Evolutionary conservation across 176 grass and related monocot genomes (phyloP).

Genomic region (Triticum aestivum): DNA sequence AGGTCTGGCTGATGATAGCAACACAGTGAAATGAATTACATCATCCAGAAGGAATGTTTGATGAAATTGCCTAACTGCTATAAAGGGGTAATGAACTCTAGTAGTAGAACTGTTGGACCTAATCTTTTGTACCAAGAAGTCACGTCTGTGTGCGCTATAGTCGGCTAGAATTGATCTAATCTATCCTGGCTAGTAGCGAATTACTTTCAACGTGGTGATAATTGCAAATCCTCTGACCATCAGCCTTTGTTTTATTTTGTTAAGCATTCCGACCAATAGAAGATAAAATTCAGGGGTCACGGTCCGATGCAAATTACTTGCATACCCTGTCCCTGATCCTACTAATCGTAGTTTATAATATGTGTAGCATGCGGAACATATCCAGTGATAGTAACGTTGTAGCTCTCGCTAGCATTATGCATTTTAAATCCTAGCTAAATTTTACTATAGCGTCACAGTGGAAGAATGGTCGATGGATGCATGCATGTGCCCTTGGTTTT

Average conservation of each 20-base stretch:
- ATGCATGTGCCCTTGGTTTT: too few species aligned
- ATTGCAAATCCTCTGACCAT: not conserved
- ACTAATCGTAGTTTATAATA: not conserved
- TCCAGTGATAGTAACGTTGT: not conserved
- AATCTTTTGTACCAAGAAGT: slow-evolving; percentile 48
- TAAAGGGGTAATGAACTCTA: slow-evolving; percentile 30
- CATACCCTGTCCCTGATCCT: slow-evolving; percentile 25
- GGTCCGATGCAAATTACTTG: slow-evolving; percentile 20
- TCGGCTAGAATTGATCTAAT: slow-evolving; percentile 7
- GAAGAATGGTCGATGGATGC: not conserved
- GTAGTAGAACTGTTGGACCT: slow-evolving; percentile 37
- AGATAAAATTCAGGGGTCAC: slow-evolving; percentile 40
- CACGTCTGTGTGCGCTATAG: slow-evolving; percentile 17
- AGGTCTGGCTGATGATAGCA: slow-evolving; percentile 32
- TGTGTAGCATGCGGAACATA: not conserved
- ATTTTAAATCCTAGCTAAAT: slow-evolving; percentile 12
- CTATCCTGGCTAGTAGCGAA: slow-evolving; percentile 2
- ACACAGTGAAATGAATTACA: slow-evolving; percentile 19
- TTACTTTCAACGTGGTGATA: slow-evolving; percentile 37
- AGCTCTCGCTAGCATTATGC: slow-evolving; percentile 13
- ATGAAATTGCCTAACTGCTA: slow-evolving; percentile 40
- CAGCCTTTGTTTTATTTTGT: slow-evolving; percentile 29
- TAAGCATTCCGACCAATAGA: slow-evolving; percentile 27
- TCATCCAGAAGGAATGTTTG: slow-evolving; percentile 30
- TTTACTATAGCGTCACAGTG: not conserved